phyloP scores from a whole-genome alignment of 257 asterid species.

The Solanum rostratum region DNA sequence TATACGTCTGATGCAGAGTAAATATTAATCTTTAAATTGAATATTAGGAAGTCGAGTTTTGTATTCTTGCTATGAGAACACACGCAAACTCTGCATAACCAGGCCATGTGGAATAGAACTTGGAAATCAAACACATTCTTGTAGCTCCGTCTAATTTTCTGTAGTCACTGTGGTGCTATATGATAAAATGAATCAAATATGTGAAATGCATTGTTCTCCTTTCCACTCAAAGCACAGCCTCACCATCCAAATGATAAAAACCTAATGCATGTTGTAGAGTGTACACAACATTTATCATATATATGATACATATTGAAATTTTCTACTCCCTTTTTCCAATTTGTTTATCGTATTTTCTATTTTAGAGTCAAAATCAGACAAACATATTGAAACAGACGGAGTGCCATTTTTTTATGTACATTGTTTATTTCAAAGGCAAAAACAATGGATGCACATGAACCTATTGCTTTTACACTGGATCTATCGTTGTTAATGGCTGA shows the following conservation, averaged over 20 bases:
- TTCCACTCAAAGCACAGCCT: not conserved
- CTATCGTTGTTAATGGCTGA: not conserved
- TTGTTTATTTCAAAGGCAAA: not conserved
- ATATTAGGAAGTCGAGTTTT: not conserved
- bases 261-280: not conserved
- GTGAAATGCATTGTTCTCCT: not conserved
- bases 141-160: not conserved
- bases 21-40: not conserved
- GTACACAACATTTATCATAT: not conserved
- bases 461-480: not conserved
- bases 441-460: not conserved
- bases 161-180: not conserved
- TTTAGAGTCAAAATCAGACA: not conserved
- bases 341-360: not conserved
- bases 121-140: not conserved
- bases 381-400: not conserved
- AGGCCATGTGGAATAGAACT: not conserved
- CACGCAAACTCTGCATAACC: not conserved
- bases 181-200: not conserved
- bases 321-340: not conserved
- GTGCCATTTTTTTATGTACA: not conserved
- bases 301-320: not conserved
- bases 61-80: not conserved
- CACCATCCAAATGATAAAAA: not conserved
- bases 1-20: not conserved